phyloP scores from a whole-genome alignment of 192 early-diverging fungal species.

The Coemansia sp. region DNA sequence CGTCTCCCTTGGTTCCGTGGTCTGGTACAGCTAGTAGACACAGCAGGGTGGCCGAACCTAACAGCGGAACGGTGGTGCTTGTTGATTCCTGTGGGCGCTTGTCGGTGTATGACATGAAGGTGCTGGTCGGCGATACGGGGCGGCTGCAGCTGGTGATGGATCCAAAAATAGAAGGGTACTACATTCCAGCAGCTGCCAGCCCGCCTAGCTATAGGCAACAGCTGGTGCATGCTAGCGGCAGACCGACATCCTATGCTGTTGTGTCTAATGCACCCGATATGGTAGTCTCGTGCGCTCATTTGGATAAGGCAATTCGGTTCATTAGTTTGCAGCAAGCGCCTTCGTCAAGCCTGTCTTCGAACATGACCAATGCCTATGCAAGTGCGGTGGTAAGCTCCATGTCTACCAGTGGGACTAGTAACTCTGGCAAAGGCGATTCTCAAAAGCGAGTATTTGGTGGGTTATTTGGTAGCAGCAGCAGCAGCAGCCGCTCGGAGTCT shows the following conservation, averaged over 20 bases:
- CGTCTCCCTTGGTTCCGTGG: constrained; percentile 12
- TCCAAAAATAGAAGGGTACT: constrained; percentile 28
- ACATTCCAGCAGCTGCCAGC: constrained; percentile 21
- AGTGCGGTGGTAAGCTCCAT: constrained; percentile 39
- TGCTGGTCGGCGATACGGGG: constrained; percentile 22
- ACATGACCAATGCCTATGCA: constrained; percentile 46
- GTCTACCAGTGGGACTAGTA: constrained; percentile 9
- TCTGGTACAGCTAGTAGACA: not conserved
- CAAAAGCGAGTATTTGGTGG: constrained; percentile 23
- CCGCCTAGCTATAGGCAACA: constrained; percentile 34
- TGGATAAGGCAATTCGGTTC: constrained; percentile 27
- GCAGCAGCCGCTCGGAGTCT: not conserved
- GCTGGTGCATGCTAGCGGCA: constrained; percentile 10
- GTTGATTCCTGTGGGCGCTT: constrained; percentile 30
- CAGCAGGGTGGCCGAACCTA: no score
- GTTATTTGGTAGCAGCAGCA: constrained; percentile 22
- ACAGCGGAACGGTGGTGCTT: constrained; percentile 14
- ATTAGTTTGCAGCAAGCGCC: constrained; percentile 4
- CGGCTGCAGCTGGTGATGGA: constrained; percentile 33
- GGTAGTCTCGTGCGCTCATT: constrained; percentile 29
- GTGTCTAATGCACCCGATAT: constrained; percentile 18
- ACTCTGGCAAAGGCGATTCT: constrained; percentile 3
- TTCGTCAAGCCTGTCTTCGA: constrained; percentile 1
- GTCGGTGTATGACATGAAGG: constrained; percentile 18
- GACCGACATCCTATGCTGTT: constrained; percentile 23